Conservation (phyloP, 2,329 filamentous ascomycete species). For the Fusarium sp. region DNA sequence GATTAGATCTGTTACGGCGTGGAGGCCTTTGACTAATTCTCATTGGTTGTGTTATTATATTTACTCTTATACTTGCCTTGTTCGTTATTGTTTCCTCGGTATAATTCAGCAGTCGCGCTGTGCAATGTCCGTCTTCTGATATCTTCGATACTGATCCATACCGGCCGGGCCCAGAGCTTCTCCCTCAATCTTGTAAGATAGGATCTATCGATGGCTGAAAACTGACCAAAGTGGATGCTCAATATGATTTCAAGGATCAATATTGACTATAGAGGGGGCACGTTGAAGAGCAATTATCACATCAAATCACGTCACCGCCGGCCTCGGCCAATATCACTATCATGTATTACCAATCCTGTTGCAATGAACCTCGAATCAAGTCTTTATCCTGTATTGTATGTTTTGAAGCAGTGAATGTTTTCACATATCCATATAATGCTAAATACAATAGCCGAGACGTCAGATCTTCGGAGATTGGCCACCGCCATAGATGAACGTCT, state of each 20-base stretch:
- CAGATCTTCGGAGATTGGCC: slow-evolving; percentile 6
- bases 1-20: slow-evolving; percentile 8
- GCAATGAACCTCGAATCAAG: not conserved
- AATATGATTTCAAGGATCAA: not conserved
- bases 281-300: slow-evolving; percentile 15
- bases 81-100: not conserved
- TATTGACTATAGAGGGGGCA: not conserved
- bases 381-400: not conserved
- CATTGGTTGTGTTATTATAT: not conserved
- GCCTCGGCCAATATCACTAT: not conserved
- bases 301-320: slow-evolving; percentile 30
- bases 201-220: not conserved
- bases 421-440: not conserved
- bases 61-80: not conserved
- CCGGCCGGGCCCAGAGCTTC: slow-evolving; percentile 1
- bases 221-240: not conserved
- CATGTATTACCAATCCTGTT: not conserved
- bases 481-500: not conserved
- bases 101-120: not conserved
- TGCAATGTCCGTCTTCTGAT: slow-evolving; percentile 11
- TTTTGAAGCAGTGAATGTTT: not conserved
- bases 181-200: not conserved
- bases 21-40: not conserved
- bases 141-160: not conserved
- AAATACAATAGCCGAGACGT: not conserved